Evolutionary conservation across 495 filamentous ascomycete genomes (phyloP).

Genomic region (Aspergillus bridgeri): DNA sequence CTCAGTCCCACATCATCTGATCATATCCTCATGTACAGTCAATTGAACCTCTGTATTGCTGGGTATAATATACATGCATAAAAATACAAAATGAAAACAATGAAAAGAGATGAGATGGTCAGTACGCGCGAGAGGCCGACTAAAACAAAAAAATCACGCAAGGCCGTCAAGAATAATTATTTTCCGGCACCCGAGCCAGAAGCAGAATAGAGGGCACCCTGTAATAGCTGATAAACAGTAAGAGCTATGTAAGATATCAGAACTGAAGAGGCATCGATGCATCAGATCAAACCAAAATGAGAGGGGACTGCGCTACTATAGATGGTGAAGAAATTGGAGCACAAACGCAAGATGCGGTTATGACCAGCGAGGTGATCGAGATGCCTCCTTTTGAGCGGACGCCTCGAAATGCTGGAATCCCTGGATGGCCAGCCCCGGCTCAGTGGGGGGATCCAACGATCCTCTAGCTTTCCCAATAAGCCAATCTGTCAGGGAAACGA

Average conservation of each 20-base stretch:
- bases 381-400: background rate
- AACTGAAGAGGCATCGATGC: background rate
- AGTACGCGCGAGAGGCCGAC: background rate
- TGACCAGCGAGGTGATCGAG: background rate
- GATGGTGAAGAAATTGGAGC: background rate
- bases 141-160: background rate
- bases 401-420: slow-evolving; percentile 12
- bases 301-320: background rate
- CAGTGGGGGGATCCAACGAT: slow-evolving; percentile 40
- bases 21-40: background rate
- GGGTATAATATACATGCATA: slow-evolving; percentile 6
- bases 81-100: slow-evolving; percentile 3
- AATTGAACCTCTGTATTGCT: background rate
- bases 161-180: background rate
- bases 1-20: background rate
- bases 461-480: slow-evolving; percentile 62
- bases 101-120: background rate
- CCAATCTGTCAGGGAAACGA: slow-evolving; percentile 88
- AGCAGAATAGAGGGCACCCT: no score
- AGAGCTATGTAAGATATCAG: background rate
- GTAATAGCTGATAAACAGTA: background rate
- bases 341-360: background rate
- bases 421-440: slow-evolving; percentile 32
- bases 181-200: background rate
- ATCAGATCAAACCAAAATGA: background rate